A percentile compares a stretch with the other conserved stretches of the same genome.
phyloP scores from a whole-genome alignment of 768 basidiomycete species.

The Rhizopogon salebrosus region DNA sequence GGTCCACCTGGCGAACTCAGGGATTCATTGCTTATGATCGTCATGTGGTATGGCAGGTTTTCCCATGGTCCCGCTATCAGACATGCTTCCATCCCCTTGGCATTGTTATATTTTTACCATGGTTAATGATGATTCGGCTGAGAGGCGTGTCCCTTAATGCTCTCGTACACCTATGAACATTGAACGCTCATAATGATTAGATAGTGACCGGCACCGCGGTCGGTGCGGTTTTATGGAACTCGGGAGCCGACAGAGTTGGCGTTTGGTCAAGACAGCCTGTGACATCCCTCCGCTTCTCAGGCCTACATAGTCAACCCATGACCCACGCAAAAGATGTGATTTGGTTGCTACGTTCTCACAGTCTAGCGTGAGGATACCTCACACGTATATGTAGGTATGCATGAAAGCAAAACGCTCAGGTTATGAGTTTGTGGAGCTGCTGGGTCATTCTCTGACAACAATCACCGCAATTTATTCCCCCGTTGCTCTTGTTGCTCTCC shows the following conservation, averaged over 20 bases:
- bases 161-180: neutral
- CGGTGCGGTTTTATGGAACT: neutral
- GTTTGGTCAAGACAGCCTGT: neutral
- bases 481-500: too few relatives aligned
- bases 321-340: neutral
- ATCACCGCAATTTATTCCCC: too few relatives aligned
- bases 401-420: neutral
- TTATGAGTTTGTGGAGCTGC: neutral
- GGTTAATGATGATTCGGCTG: neutral
- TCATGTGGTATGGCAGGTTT: neutral
- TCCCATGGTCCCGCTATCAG: neutral
- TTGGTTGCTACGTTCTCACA: conserved; percentile 1
- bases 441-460: neutral
- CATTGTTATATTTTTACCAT: neutral
- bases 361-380: neutral
- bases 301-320: neutral
- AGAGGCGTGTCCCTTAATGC: neutral
- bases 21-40: neutral
- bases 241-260: neutral
- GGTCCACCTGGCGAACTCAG: neutral
- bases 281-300: neutral
- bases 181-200: neutral
- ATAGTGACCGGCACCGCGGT: neutral
- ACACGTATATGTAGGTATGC: neutral
- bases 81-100: neutral